Conservation (phyloP, 2,329 filamentous ascomycete species). For the Neopestalotiopsis rosae region DNA sequence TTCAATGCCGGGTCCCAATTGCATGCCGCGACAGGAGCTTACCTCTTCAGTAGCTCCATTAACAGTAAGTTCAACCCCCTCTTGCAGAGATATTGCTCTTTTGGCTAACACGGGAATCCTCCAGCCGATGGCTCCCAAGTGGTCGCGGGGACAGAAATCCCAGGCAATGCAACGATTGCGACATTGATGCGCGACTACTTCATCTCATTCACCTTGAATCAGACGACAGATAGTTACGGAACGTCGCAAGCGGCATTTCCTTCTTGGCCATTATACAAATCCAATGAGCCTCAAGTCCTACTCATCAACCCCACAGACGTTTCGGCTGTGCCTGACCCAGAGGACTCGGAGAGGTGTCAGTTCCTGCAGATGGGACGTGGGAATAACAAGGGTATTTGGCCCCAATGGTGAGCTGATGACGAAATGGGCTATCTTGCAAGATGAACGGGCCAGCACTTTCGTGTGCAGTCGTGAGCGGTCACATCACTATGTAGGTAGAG, state of each 20-base stretch:
- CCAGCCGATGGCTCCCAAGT: neutral
- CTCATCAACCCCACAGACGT: neutral
- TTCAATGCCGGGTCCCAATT: neutral
- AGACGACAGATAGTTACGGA: neutral
- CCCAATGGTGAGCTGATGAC: neutral
- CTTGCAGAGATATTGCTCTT: too few relatives aligned
- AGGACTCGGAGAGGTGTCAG: neutral
- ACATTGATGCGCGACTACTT: neutral
- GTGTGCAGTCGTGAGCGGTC: too few relatives aligned
- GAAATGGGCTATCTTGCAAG: too few relatives aligned
- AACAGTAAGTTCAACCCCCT: neutral
- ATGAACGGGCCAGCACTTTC: too few relatives aligned
- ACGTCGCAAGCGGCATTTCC: neutral
- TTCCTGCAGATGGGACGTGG: conserved; percentile 3
- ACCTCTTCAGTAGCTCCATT: neutral
- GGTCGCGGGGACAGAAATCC: neutral
- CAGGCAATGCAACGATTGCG: neutral
- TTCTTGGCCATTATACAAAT: neutral
- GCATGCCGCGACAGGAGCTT: neutral
- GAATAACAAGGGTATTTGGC: neutral
- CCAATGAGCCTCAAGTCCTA: neutral
- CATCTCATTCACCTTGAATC: neutral
- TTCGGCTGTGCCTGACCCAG: neutral
- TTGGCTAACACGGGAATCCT: neutral
- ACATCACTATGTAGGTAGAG: too few relatives aligned